A percentile compares a stretch with the other conserved stretches of the same genome.
These are phyloP conservation scores for Senna siamea DNA, from an alignment of 306 rosid species.

Conservation along the genomic window DNA sequence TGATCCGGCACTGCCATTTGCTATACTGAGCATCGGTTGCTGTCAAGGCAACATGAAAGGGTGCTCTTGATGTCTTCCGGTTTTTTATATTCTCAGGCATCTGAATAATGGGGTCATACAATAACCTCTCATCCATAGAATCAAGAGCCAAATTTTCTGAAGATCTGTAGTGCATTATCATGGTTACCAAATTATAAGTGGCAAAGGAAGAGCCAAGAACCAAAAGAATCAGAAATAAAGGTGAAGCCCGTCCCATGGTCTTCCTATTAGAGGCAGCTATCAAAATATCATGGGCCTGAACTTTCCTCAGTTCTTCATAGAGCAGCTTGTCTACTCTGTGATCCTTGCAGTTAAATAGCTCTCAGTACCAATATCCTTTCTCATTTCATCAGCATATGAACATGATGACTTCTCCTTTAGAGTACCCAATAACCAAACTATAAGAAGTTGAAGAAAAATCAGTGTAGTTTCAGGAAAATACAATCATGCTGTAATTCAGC, in stretches of 20 bases:
- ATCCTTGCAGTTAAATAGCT: slow-evolving; percentile 36
- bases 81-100: slow-evolving; percentile 71
- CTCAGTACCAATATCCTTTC: slow-evolving; percentile 19
- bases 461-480: slow-evolving; percentile 9
- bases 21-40: slow-evolving; percentile 90
- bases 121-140: slow-evolving; percentile 37
- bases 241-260: slow-evolving; percentile 68
- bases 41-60: slow-evolving; percentile 87
- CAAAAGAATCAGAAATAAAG: slow-evolving; percentile 66
- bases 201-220: slow-evolving; percentile 79
- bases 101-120: slow-evolving; percentile 72
- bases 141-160: slow-evolving; percentile 40
- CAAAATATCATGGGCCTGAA: slow-evolving; percentile 44
- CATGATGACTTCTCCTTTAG: slow-evolving; percentile 23
- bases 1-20: slow-evolving; percentile 94
- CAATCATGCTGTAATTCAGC: no score
- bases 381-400: slow-evolving; percentile 37
- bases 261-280: slow-evolving; percentile 53
- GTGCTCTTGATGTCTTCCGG: slow-evolving; percentile 52
- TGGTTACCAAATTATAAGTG: slow-evolving; percentile 73
- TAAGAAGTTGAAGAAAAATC: slow-evolving; percentile 22
- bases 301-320: slow-evolving; percentile 41
- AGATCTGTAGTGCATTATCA: slow-evolving; percentile 62
- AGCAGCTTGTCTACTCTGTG: slow-evolving; percentile 41
- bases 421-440: slow-evolving; percentile 33